Evolutionary conservation across 495 filamentous ascomycete species (phyloP), one percentile per base, ranked within the genome.

Genomic region (Filosporella fistucella): DNA sequence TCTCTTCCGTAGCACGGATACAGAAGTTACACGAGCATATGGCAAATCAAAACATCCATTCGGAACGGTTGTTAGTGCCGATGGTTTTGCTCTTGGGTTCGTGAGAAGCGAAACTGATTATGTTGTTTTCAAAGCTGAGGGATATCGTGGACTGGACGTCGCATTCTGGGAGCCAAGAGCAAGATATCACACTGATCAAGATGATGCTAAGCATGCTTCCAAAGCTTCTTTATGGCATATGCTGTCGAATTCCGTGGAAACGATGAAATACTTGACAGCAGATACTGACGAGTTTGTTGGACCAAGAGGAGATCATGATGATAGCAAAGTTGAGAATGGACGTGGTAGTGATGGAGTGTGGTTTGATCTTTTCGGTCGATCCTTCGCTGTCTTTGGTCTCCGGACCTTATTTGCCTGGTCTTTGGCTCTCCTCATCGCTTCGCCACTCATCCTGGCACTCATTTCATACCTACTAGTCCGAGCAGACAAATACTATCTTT

Each of bases 21-120:
- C 80, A 5, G 88, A 97, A 68, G 87, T 96, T 25, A 93, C 89
- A 0, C 75, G 70, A 40, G 81, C 81, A 18, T 97, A 96, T 65
- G 72, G 76, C 51, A 75, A 75, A 16, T 76, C 77, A 30, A 68
- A 75, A 33, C 68, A 90, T 59, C 90, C 93, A 2, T 96, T 91
- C 57, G 93, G 91, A 10, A 84, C 81, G 18, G 85, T 94, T 14
- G 65, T 95, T 28, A 82, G 75, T 49, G 83, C 78, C 20, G 89
- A 97, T 68, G 90, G 86, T 8, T 98, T 96, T 56, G 77, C 85
- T 39, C 68, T 76, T 22, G 84, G 88, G 2, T 58, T 90, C 42
- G 80, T 98, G 52, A 70, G 79, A 32, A 94, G 88, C 58, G 77
- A 87, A 60, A 98, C 93, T 6, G 93, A 98, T 59, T 97, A 94